Evolutionary conservation across 108 stramenopile species (phyloP).

Genomic region (Stephanodiscus triporus): DNA sequence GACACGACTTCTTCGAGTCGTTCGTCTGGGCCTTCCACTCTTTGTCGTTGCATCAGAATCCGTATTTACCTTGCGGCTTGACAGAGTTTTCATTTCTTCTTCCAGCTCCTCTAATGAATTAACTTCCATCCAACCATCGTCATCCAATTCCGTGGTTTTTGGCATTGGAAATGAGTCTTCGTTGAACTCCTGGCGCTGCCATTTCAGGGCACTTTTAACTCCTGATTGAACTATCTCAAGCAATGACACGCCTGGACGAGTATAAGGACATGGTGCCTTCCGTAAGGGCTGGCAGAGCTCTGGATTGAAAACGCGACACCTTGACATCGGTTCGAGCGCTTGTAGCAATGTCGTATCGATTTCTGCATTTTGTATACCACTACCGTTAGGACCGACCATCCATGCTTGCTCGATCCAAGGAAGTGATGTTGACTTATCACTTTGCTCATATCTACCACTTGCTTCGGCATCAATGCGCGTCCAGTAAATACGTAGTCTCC

Average conservation of each 20-base stretch:
- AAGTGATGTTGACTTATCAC: neutral
- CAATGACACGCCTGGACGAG: slow-evolving; percentile 54
- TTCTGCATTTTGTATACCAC: slow-evolving; percentile 20
- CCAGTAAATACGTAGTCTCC: slow-evolving; percentile 58
- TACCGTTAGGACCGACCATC: slow-evolving; percentile 62
- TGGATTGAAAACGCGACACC: slow-evolving; percentile 64
- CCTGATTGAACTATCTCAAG: slow-evolving; percentile 45
- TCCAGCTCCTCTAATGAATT: slow-evolving; percentile 43
- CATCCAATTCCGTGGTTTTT: slow-evolving; percentile 50
- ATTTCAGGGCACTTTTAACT: slow-evolving; percentile 32
- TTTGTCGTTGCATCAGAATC: neutral
- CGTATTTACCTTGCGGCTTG: slow-evolving; percentile 6
- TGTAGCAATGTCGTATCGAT: slow-evolving; percentile 17
- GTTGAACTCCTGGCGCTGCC: slow-evolving; percentile 24
- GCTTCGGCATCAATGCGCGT: slow-evolving; percentile 50
- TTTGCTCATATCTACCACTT: slow-evolving; percentile 6
- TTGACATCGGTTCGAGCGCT: slow-evolving; percentile 45
- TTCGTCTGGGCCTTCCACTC: slow-evolving; percentile 23
- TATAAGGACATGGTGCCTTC: slow-evolving; percentile 46
- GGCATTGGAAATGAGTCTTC: slow-evolving; percentile 43
- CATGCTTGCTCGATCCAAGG: slow-evolving; percentile 51
- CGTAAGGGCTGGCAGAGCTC: slow-evolving; percentile 40
- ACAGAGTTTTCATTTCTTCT: slow-evolving; percentile 38
- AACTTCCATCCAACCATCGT: slow-evolving; percentile 68
- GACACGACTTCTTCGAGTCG: slow-evolving; percentile 37